A percentile compares a stretch with the other conserved stretches of the same genome.
phyloP scores from a whole-genome alignment of 306 rosid genomes.

The Crotalaria pallida region DNA sequence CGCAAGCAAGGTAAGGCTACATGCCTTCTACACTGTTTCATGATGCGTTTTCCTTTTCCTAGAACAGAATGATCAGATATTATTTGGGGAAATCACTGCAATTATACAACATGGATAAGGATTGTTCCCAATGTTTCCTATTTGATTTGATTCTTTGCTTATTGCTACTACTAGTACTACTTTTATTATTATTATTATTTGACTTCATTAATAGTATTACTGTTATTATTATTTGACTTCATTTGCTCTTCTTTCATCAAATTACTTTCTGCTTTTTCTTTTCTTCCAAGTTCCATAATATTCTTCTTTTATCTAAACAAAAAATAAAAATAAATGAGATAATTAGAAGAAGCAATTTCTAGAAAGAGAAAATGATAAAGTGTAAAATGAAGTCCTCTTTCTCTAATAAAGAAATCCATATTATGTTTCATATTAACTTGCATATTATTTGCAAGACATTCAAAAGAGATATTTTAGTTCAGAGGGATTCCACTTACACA shows the following conservation, averaged over 20 bases:
- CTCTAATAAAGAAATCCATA: neutral
- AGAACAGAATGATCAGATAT: constrained; percentile 3
- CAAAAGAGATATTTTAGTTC: constrained; percentile 9
- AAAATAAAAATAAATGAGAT: neutral
- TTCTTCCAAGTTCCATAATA: neutral
- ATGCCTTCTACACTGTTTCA: neutral
- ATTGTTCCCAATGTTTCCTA: neutral
- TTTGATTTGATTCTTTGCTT: neutral
- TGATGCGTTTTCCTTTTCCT: neutral
- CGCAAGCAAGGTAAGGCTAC: neutral
- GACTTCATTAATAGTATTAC: too few relatives aligned
- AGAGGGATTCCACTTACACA: constrained; percentile 50
- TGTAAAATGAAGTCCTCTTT: neutral
- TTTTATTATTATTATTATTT: too few relatives aligned
- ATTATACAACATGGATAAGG: neutral
- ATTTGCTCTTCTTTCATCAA: constrained; percentile 1
- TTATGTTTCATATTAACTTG: neutral
- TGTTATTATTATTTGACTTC: neutral
- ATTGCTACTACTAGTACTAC: too few relatives aligned
- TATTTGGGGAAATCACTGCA: neutral
- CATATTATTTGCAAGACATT: neutral
- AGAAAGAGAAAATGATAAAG: neutral
- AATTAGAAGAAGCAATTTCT: neutral
- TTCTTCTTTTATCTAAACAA: neutral
- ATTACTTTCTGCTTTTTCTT: neutral